Evolutionary conservation across 129 eudicot genomes (phyloP).

Genomic region (Ambrosia trifida): DNA sequence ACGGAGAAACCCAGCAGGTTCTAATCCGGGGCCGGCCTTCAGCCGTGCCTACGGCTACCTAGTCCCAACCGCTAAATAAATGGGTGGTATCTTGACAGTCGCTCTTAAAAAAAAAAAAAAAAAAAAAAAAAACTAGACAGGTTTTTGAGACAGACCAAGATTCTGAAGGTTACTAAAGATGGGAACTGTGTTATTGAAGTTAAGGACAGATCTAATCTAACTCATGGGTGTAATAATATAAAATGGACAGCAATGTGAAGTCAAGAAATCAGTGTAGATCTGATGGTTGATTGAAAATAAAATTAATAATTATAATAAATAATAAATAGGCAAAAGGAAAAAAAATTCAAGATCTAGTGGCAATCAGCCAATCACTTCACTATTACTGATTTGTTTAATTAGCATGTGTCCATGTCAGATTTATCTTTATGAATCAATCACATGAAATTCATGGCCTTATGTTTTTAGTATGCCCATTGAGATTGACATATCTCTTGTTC

Average conservation of each 20-base stretch:
- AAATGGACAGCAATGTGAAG: slow-evolving; percentile 14
- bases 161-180: slow-evolving; percentile 21
- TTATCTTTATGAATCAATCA: slow-evolving; percentile 40
- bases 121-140: background rate
- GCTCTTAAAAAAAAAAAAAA: too few species aligned
- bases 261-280: slow-evolving; percentile 41
- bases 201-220: slow-evolving; percentile 38
- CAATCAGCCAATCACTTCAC: slow-evolving; percentile 38
- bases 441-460: slow-evolving; percentile 54
- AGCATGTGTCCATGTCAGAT: slow-evolving; percentile 25
- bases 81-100: too few species aligned
- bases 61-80: too few species aligned
- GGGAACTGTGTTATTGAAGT: slow-evolving; percentile 27
- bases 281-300: slow-evolving; percentile 20
- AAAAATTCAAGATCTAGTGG: slow-evolving; percentile 43
- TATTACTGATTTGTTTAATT: slow-evolving; percentile 27
- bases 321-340: slow-evolving; percentile 22
- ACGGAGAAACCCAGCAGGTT: too few species aligned
- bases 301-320: slow-evolving; percentile 14
- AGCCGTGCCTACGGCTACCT: too few species aligned
- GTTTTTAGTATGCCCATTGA: slow-evolving; percentile 41
- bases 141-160: slow-evolving; percentile 3
- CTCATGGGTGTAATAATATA: slow-evolving; percentile 9
- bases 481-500: slow-evolving; percentile 30
- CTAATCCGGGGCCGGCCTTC: too few species aligned